phyloP scores from a whole-genome alignment of 306 rosid genomes.

The Purshia tridentata region DNA sequence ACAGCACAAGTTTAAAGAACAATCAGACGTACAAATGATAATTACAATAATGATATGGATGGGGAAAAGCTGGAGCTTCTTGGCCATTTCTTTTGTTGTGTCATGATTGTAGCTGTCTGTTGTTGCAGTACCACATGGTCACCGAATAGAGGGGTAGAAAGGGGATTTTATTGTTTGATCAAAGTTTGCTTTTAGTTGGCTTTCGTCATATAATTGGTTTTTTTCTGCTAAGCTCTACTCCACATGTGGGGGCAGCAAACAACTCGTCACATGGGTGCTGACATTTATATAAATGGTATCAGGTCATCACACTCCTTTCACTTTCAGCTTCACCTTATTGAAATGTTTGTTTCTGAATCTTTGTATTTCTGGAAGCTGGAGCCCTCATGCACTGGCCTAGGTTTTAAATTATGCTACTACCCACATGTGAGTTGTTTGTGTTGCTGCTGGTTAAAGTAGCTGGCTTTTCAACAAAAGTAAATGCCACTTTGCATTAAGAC shows the following conservation, averaged over 20 bases:
- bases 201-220: constrained; percentile 35
- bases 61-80: neutral
- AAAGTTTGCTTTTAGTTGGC: constrained; percentile 29
- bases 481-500: no score
- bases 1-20: neutral
- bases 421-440: neutral
- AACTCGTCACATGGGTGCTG: constrained; percentile 52
- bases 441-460: neutral
- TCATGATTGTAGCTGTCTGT: constrained; percentile 12
- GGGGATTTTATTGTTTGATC: constrained; percentile 18
- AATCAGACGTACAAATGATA: no score
- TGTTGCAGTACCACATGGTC: constrained; percentile 16
- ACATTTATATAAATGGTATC: constrained; percentile 31
- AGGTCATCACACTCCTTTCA: constrained; percentile 20
- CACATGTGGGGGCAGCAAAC: constrained; percentile 38
- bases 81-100: neutral
- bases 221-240: constrained; percentile 22
- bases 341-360: constrained; percentile 34
- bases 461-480: neutral
- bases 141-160: constrained; percentile 20
- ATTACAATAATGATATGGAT: neutral
- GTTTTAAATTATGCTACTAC: no score
- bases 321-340: constrained; percentile 30
- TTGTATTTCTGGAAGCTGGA: constrained; percentile 31
- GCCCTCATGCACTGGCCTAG: neutral